Percentiles rank a stretch among this genome's conserved stretches.
Conservation (phyloP, 306 rosid genomes). For the Gleditsia sinensis region DNA sequence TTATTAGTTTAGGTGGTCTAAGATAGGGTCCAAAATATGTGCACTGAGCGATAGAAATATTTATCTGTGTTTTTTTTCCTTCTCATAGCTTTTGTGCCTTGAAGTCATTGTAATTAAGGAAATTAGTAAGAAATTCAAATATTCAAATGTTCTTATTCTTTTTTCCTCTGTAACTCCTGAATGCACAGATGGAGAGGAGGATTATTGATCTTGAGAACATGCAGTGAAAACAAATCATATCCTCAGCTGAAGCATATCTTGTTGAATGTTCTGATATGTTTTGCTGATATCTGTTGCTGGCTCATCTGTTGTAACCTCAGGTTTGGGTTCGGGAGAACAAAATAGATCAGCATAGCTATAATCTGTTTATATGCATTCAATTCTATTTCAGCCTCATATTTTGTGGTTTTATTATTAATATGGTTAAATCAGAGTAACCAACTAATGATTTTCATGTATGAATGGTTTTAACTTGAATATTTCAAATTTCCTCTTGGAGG, state of each 20-base stretch:
- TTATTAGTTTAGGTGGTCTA: too few species aligned
- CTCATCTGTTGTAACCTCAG: conserved; percentile 22
- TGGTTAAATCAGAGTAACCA: not conserved
- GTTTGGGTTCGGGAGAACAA: conserved; percentile 22
- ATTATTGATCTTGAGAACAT: conserved; percentile 26
- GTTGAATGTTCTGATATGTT: conserved; percentile 16
- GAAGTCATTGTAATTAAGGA: too few species aligned
- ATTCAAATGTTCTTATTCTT: not conserved
- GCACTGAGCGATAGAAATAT: too few species aligned
- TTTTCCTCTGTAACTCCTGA: not conserved
- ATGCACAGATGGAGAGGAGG: conserved; percentile 33
- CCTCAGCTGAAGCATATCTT: conserved; percentile 27
- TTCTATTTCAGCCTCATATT: conserved; percentile 5
- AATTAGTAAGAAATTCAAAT: too few species aligned
- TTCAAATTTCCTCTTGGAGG: not conserved
- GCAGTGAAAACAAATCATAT: conserved; percentile 4
- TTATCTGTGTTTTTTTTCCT: too few species aligned
- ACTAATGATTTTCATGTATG: not conserved
- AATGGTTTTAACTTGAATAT: conserved; percentile 2
- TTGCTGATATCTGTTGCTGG: conserved; percentile 18
- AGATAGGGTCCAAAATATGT: too few species aligned
- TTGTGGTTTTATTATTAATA: not conserved
- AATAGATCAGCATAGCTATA: conserved; percentile 14
- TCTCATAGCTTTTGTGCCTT: not conserved
- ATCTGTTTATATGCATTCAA: not conserved